phyloP scores from a whole-genome alignment of 1,139 yeast species.

The Eremothecium sinecaudum region DNA sequence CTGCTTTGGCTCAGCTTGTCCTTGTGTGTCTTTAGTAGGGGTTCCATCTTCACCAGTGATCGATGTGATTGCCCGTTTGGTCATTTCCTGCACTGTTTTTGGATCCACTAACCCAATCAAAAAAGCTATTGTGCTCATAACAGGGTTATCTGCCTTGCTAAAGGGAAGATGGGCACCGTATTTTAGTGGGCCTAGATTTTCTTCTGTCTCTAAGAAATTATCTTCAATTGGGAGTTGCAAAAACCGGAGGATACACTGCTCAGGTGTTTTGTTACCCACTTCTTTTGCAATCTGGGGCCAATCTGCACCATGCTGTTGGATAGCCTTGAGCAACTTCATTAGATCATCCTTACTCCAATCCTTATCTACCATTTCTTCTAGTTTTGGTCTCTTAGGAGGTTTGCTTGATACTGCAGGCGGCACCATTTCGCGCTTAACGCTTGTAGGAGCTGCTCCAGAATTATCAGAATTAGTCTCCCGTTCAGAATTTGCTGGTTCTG shows the following conservation, averaged over 20 bases:
- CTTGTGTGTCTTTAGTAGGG: conserved; percentile 9
- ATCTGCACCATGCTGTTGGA: conserved; percentile 50
- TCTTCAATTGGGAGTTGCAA: conserved; percentile 79
- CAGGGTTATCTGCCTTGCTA: conserved; percentile 82
- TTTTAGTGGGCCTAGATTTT: conserved; percentile 61
- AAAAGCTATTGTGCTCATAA: conserved; percentile 80
- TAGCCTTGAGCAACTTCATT: conserved; percentile 49
- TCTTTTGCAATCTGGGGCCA: conserved; percentile 68
- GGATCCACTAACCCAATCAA: conserved; percentile 80
- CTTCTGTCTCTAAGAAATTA: conserved; percentile 43
- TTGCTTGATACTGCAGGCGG: conserved; percentile 6
- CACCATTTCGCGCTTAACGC: conserved; percentile 8
- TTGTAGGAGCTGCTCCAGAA: too few species aligned
- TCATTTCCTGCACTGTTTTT: conserved; percentile 77
- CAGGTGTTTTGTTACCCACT: conserved; percentile 62
- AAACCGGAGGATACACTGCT: conserved; percentile 73
- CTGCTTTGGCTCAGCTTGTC: conserved; percentile 5
- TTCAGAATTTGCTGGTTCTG: conserved; percentile 1
- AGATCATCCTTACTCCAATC: conserved; percentile 62
- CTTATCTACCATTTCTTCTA: conserved; percentile 33
- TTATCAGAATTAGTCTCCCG: conserved; percentile 14
- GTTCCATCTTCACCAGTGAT: conserved; percentile 7
- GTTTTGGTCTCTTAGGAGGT: conserved; percentile 37
- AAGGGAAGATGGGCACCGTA: conserved; percentile 79
- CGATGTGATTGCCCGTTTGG: conserved; percentile 46